phyloP scores from a whole-genome alignment of 2,329 filamentous ascomycete species.

The Verticillium dahliae region DNA sequence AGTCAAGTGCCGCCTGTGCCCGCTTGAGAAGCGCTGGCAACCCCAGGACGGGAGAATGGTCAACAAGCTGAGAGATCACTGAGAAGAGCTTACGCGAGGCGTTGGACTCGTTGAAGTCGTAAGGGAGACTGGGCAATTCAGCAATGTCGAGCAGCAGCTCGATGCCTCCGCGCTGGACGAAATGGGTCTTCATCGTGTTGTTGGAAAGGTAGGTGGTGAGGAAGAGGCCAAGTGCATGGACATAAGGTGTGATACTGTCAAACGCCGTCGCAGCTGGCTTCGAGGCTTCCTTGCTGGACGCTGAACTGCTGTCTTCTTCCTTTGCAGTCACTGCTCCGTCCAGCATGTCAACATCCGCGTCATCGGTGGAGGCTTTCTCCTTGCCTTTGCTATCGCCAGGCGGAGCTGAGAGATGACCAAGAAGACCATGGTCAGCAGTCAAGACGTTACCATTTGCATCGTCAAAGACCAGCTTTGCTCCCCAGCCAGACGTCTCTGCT shows the following conservation, averaged over 20 bases:
- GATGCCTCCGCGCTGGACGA: slow-evolving; percentile 73
- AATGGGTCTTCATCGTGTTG: slow-evolving; percentile 61
- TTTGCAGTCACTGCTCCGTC: slow-evolving; percentile 32
- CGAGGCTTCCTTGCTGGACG: slow-evolving; percentile 13
- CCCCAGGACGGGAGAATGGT: slow-evolving; percentile 72
- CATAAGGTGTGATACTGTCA: slow-evolving; percentile 55
- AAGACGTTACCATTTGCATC: slow-evolving; percentile 50
- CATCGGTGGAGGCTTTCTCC: slow-evolving; percentile 24
- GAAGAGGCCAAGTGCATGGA: slow-evolving; percentile 72
- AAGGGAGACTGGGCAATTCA: slow-evolving; percentile 72
- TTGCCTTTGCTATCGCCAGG: slow-evolving; percentile 31
- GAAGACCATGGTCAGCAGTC: slow-evolving; percentile 43
- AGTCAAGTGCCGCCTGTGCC: slow-evolving; percentile 61
- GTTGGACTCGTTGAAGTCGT: slow-evolving; percentile 60
- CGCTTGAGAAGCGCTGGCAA: slow-evolving; percentile 76
- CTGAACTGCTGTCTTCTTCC: neutral
- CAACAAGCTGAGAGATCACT: slow-evolving; percentile 71
- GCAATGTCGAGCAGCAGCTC: slow-evolving; percentile 80
- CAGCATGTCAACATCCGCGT: slow-evolving; percentile 59
- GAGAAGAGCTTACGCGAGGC: slow-evolving; percentile 65
- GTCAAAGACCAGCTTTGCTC: slow-evolving; percentile 68
- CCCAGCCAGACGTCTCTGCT: slow-evolving; percentile 63
- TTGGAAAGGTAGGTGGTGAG: slow-evolving; percentile 70
- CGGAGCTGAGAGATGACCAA: slow-evolving; percentile 14
- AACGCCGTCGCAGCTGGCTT: slow-evolving; percentile 16